Conservation (phyloP, 2,329 filamentous ascomycete genomes). For the Zymoseptoria ardabiliae region DNA sequence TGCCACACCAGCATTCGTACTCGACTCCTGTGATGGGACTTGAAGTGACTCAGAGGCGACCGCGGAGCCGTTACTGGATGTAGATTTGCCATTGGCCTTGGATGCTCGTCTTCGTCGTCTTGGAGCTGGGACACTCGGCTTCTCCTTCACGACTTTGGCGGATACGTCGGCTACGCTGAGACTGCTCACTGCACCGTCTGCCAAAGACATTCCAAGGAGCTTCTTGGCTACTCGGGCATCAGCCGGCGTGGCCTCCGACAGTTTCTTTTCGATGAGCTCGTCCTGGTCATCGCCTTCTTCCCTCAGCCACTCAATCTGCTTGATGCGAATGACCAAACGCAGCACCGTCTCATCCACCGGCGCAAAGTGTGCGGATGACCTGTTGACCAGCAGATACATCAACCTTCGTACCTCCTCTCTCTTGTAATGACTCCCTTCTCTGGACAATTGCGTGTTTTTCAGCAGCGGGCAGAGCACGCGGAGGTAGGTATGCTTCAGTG, state of each 20-base stretch:
- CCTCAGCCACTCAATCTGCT: slow-evolving; percentile 31
- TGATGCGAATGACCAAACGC: slow-evolving; percentile 67
- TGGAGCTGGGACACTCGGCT: slow-evolving; percentile 73
- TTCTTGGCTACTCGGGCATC: slow-evolving; percentile 40
- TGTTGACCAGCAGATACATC: slow-evolving; percentile 56
- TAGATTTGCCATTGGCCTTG: slow-evolving; percentile 9
- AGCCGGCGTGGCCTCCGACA: slow-evolving; percentile 20
- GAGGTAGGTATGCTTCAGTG: slow-evolving; percentile 85
- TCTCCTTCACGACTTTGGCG: slow-evolving; percentile 66
- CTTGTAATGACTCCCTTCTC: slow-evolving; percentile 80
- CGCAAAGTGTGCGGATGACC: slow-evolving; percentile 58
- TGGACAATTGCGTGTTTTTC: slow-evolving; percentile 80
- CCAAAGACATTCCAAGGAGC: slow-evolving; percentile 64
- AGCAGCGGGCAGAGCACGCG: slow-evolving; percentile 86
- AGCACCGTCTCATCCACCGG: slow-evolving; percentile 74
- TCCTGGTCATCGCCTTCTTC: slow-evolving; percentile 28
- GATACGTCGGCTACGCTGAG: slow-evolving; percentile 61
- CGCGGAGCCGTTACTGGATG: slow-evolving; percentile 2
- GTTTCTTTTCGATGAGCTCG: slow-evolving; percentile 20
- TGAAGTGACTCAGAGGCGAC: slow-evolving; percentile 4
- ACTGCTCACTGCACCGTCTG: slow-evolving; percentile 61
- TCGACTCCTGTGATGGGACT: slow-evolving; percentile 6
- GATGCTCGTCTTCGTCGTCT: slow-evolving; percentile 47
- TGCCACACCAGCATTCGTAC: slow-evolving; percentile 1
- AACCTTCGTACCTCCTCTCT: slow-evolving; percentile 73